Evolutionary conservation across 495 filamentous ascomycete species (phyloP).

Genomic region (Xylaria palmicola): DNA sequence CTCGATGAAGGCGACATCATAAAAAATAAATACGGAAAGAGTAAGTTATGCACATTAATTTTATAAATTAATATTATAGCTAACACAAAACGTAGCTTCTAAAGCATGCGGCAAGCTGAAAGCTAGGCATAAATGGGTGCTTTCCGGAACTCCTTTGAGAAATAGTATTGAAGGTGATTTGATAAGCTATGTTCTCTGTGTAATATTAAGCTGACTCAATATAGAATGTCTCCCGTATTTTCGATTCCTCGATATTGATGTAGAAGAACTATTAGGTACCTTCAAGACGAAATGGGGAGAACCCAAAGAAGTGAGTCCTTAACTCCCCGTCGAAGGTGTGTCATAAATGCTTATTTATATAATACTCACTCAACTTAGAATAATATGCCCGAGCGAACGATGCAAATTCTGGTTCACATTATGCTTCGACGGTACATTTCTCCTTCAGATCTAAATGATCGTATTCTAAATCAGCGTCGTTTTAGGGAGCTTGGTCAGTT

Average conservation of each 20-base stretch:
- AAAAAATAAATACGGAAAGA: conserved; percentile 26
- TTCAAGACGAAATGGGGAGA: background rate
- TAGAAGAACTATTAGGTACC: conserved; percentile 49
- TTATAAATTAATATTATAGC: background rate
- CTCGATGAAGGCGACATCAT: conserved; percentile 38
- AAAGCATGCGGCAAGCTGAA: conserved; percentile 19
- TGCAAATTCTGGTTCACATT: background rate
- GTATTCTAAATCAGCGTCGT: background rate
- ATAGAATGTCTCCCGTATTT: conserved; percentile 19
- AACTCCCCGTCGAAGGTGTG: too few relatives aligned
- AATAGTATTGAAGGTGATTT: conserved; percentile 28
- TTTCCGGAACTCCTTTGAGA: conserved; percentile 37
- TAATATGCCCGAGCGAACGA: background rate
- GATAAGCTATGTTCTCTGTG: background rate
- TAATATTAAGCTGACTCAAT: background rate
- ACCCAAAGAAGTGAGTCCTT: background rate
- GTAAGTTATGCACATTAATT: background rate
- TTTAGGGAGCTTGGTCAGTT: background rate
- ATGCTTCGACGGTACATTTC: conserved; percentile 8
- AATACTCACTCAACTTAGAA: background rate
- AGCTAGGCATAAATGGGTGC: conserved; percentile 26
- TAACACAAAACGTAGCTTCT: conserved; percentile 14
- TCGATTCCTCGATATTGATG: conserved; percentile 53
- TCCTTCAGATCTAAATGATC: background rate
- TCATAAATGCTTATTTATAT: background rate